Percentiles rank a stretch among this genome's conserved stretches.
phyloP scores from a whole-genome alignment of 75 land plant genomes.

The Cunninghamia lanceolata region DNA sequence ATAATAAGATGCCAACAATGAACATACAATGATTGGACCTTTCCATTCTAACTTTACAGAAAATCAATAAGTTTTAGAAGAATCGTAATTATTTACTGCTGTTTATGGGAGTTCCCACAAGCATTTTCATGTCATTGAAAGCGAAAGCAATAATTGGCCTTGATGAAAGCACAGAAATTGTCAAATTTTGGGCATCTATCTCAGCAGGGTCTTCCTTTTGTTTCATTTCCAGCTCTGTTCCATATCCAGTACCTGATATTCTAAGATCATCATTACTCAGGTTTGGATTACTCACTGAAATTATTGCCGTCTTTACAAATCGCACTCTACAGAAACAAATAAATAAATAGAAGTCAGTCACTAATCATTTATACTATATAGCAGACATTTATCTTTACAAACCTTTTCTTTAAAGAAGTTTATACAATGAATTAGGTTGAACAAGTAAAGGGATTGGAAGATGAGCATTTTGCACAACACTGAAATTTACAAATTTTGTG shows the following conservation, averaged over 20 bases:
- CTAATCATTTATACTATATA: not conserved
- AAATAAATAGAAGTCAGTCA: not conserved
- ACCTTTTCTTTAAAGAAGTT: not conserved
- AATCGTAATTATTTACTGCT: not conserved
- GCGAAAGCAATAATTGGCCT: conserved; percentile 69
- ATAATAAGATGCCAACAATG: not conserved
- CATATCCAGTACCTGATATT: not conserved
- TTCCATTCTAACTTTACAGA: not conserved
- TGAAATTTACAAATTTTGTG: not conserved
- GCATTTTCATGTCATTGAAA: conserved; percentile 58
- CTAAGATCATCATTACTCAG: not conserved
- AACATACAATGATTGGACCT: not conserved
- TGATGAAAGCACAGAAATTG: conserved; percentile 53
- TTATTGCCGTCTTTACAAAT: conserved; percentile 38
- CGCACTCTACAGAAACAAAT: conserved; percentile 31
- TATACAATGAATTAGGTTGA: not conserved
- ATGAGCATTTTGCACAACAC: not conserved
- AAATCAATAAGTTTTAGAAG: not conserved
- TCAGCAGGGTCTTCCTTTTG: conserved; percentile 9
- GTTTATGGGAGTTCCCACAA: conserved; percentile 55
- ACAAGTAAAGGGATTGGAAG: not conserved
- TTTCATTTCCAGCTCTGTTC: not conserved
- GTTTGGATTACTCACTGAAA: conserved; percentile 9
- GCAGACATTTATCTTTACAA: not conserved
- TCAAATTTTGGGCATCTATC: conserved; percentile 18